Evolutionary conservation across 768 basidiomycete species (phyloP), one percentile per base, ranked within the genome.

Genomic region (Leccinum subtestaceum): DNA sequence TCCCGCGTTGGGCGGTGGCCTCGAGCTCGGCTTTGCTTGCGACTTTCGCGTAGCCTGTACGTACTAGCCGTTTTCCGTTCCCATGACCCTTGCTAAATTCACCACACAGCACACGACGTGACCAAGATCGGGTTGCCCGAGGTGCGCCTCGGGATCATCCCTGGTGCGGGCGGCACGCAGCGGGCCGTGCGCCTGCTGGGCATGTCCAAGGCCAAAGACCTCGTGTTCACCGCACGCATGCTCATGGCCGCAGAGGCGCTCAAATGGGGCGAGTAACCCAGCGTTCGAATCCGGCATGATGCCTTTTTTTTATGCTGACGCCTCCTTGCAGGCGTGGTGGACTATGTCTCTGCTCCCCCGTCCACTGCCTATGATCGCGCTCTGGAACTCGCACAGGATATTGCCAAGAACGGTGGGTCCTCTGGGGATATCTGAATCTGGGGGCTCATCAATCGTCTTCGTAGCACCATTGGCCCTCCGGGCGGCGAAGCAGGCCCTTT

Each of bases 121-220:
- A 86, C 87, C 54, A 94, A 93, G 74, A 89, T 98, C 52, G 93
- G 94, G 7, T 76, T 98, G 8, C 93, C 95, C 1, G 93, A 95
- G 70, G 88, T 80, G 7, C 75, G 77, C 32, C 76, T 85, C 80
- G 56, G 93, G 86, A 95, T 95, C 57, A 95, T 95, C 48, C 93
- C 93, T 15, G 93, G 93, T 50, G 93, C 92, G 21, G 93, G 93
- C 4, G 93, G 93, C 5, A 95, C 93, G 1, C 93, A 95, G 65
- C 82, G 93, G 29, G 82, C 86, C 4, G 83, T 91, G 4, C 84
- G 93, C 29, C 74, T 95, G 15, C 72, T 95, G 36, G 93, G 93
- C 4, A 72, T 87, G 31, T 81, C 92, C 32, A 89, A 84, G 70
- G 89, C 93, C 6, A 95, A 95, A 70, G 88, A 91, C 63, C 75